Evolutionary conservation across 148 eudicot species (phyloP).

Genomic region (Rhododendron williamsianum): DNA sequence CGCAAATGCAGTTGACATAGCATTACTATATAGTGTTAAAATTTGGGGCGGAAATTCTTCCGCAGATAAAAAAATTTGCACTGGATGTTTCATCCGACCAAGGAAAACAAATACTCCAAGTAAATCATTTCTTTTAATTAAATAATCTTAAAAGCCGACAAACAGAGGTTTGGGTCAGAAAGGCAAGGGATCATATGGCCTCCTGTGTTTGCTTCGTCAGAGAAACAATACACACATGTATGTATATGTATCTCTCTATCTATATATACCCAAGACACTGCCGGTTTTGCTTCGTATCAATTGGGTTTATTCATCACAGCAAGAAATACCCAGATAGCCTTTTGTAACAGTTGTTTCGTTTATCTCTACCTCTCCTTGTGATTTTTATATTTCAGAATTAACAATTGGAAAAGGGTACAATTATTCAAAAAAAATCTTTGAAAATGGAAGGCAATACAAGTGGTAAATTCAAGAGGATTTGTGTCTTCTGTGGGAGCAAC

Average conservation of each 20-base stretch:
- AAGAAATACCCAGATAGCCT: slow-evolving; percentile 23
- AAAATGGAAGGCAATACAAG: slow-evolving; percentile 38
- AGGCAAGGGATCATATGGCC: slow-evolving; percentile 12
- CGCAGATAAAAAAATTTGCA: not conserved
- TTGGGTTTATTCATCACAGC: slow-evolving; percentile 14
- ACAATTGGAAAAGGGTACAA: too few relatives aligned
- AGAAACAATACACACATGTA: not conserved
- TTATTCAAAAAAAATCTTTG: not conserved
- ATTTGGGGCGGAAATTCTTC: not conserved
- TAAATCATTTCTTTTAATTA: not conserved
- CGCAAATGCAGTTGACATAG: not conserved
- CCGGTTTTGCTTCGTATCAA: not conserved
- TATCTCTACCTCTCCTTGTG: not conserved
- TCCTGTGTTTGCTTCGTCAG: slow-evolving; percentile 4
- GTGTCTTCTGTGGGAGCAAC: slow-evolving; percentile 94
- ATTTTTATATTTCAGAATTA: not conserved
- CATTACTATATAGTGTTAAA: not conserved
- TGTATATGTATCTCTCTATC: not conserved
- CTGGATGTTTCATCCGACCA: not conserved
- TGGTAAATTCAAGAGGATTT: slow-evolving; percentile 62
- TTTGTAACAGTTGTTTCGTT: not conserved
- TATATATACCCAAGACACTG: not conserved
- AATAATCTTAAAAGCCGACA: slow-evolving; percentile 14
- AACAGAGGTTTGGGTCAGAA: slow-evolving; percentile 13
- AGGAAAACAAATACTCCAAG: not conserved